These are phyloP conservation scores for Centella asiatica DNA, from an alignment of 129 eudicot species.

Conservation along the genomic window DNA sequence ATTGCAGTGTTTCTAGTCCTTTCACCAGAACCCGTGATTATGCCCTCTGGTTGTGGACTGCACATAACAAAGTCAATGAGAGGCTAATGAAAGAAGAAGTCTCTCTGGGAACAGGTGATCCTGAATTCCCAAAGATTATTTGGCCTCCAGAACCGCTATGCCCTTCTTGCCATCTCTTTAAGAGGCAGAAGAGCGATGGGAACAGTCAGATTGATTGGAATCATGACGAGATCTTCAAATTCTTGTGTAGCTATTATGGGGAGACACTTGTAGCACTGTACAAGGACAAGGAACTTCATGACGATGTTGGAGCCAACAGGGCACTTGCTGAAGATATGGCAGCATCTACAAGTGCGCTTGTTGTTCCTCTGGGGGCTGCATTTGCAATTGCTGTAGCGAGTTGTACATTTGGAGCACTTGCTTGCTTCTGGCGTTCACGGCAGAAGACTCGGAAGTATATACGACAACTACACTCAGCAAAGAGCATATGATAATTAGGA, in stretches of 20 bases:
- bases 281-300: conserved; percentile 37
- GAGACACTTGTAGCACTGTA: conserved; percentile 33
- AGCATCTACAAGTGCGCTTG: conserved; percentile 56
- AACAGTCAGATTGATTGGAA: conserved; percentile 40
- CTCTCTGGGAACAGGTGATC: conserved; percentile 54
- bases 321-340: conserved; percentile 34
- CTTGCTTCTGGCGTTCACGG: conserved; percentile 79
- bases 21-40: conserved; percentile 60
- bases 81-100: conserved; percentile 70
- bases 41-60: conserved; percentile 77
- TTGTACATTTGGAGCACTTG: conserved; percentile 93
- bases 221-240: conserved; percentile 57
- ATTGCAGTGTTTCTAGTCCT: conserved; percentile 56
- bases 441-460: conserved; percentile 92
- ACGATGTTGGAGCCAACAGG: conserved; percentile 12
- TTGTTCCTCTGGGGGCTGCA: conserved; percentile 85
- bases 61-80: conserved; percentile 76
- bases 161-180: conserved; percentile 45
- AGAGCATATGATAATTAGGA: conserved; percentile 41
- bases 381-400: conserved; percentile 76
- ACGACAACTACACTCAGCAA: conserved; percentile 65
- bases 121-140: conserved; percentile 66
- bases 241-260: conserved; percentile 66
- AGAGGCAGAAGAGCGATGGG: conserved; percentile 11
- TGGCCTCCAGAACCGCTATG: conserved; percentile 90